Percentiles rank a stretch among this genome's conserved stretches.
Evolutionary conservation across 1,139 yeast species (phyloP).

Genomic region (Lodderomyces theae): DNA sequence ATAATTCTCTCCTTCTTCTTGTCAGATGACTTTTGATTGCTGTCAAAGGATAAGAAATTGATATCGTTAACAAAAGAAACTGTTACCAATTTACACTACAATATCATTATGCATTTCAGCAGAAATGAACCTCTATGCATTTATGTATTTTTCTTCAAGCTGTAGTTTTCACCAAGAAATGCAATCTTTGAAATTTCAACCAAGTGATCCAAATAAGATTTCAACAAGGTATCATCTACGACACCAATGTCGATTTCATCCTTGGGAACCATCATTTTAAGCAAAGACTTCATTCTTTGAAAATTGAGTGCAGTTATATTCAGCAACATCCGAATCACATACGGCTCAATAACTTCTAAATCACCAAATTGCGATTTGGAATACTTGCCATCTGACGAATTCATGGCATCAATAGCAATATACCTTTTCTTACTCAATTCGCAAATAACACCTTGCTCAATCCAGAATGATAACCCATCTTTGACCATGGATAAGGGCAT

Average conservation of each 20-base stretch:
- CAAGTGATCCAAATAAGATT: constrained; percentile 18
- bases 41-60: too few species aligned
- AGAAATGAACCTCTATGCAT: too few species aligned
- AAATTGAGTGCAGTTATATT: constrained; percentile 11
- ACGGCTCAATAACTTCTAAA: constrained; percentile 9
- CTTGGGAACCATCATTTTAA: constrained; percentile 14
- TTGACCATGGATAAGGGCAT: constrained; percentile 40
- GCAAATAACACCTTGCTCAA: constrained; percentile 44
- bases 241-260: constrained; percentile 10
- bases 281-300: constrained; percentile 14
- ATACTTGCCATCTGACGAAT: background rate
- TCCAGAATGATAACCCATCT: constrained; percentile 56
- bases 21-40: too few species aligned
- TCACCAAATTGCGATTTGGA: constrained; percentile 6
- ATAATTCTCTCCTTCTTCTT: too few species aligned
- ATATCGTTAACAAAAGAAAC: too few species aligned
- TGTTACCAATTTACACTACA: too few species aligned
- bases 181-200: constrained; percentile 18
- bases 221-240: constrained; percentile 7
- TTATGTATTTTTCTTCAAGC: constrained; percentile 1
- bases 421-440: constrained; percentile 30
- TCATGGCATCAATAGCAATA: constrained; percentile 19
- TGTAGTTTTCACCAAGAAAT: constrained; percentile 18
- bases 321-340: constrained; percentile 10
- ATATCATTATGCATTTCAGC: background rate